Percentiles rank a stretch among this genome's conserved stretches.
These are phyloP conservation scores for Emmonsia crescens DNA, from an alignment of 2,329 filamentous ascomycete genomes.

Conservation along the genomic window DNA sequence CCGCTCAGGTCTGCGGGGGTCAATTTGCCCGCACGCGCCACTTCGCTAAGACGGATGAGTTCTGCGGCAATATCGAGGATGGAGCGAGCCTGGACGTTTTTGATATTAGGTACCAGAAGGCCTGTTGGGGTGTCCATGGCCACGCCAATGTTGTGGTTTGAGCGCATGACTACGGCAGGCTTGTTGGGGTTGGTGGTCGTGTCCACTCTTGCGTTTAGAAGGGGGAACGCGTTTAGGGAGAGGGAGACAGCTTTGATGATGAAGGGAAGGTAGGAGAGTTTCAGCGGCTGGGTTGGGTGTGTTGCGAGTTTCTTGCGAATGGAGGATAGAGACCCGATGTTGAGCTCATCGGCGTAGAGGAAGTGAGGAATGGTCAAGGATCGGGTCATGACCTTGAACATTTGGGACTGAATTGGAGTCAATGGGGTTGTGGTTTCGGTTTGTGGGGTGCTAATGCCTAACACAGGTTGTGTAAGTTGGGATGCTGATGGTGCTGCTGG, in stretches of 20 bases:
- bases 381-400: constrained; percentile 97
- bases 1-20: constrained; percentile 64
- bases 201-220: constrained; percentile 81
- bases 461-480: constrained; percentile 21
- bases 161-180: constrained; percentile 65
- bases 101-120: constrained; percentile 83
- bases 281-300: constrained; percentile 38
- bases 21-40: constrained; percentile 66
- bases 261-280: constrained; percentile 85
- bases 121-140: constrained; percentile 89
- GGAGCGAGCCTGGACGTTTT: constrained; percentile 65
- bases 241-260: constrained; percentile 91
- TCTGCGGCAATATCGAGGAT: constrained; percentile 70
- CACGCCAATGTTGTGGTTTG: constrained; percentile 86
- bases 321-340: constrained; percentile 62
- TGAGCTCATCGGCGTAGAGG: constrained; percentile 81
- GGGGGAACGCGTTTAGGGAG: constrained; percentile 67
- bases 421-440: constrained; percentile 59
- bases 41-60: constrained; percentile 58
- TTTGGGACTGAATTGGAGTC: constrained; percentile 71
- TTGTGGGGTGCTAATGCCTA: constrained; percentile 32
- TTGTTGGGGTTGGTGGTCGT: constrained; percentile 46
- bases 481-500: constrained; percentile 19
- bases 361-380: constrained; percentile 91
- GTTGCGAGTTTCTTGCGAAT: constrained; percentile 59